A percentile compares a stretch with the other conserved stretches of the same genome.
Conservation (phyloP, 306 rosid species). For the Castanea sativa region DNA sequence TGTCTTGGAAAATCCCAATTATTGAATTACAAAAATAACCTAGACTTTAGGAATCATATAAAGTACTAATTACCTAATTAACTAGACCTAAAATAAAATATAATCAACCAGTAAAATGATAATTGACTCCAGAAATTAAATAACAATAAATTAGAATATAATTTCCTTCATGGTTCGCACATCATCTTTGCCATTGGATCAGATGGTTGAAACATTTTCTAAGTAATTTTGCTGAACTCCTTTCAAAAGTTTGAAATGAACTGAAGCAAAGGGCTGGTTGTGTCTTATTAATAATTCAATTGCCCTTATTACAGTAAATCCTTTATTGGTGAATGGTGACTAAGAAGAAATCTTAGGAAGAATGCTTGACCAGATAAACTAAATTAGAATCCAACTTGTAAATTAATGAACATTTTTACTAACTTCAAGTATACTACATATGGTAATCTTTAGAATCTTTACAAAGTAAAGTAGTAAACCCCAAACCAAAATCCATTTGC, state of each 20-base stretch:
- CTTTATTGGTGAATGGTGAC: background rate
- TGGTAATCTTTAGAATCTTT: background rate
- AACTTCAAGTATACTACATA: background rate
- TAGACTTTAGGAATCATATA: too few relatives aligned
- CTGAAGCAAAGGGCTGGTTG: background rate
- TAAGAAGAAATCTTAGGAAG: background rate
- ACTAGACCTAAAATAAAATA: too few relatives aligned
- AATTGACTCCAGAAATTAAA: background rate
- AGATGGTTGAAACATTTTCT: background rate
- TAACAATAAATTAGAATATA: too few relatives aligned
- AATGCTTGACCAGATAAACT: background rate
- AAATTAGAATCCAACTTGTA: background rate
- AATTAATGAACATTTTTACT: background rate
- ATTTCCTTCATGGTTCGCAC: too few relatives aligned
- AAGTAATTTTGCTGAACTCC: background rate
- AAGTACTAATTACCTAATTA: too few relatives aligned
- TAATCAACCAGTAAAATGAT: background rate
- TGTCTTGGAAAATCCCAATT: too few relatives aligned
- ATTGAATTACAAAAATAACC: too few relatives aligned
- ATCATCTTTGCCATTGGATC: background rate
- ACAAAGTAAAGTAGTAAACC: background rate
- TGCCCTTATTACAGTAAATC: background rate
- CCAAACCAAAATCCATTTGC: background rate
- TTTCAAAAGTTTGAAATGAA: background rate
- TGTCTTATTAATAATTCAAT: background rate